These are phyloP conservation scores for Petunia secreta DNA, from an alignment of 257 asterid species.

Conservation along the genomic window DNA sequence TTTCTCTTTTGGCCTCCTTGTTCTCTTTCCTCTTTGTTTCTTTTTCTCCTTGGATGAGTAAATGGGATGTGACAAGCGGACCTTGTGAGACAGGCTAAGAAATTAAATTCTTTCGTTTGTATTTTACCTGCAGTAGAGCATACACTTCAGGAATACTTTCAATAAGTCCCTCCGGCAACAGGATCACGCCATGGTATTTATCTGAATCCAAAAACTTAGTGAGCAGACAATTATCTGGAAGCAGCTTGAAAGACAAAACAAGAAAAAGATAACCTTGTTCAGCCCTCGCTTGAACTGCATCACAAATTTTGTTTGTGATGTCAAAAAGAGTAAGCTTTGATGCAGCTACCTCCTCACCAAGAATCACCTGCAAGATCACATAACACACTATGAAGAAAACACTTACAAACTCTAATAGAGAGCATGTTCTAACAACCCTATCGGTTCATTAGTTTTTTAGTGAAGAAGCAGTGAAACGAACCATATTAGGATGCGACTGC, in stretches of 20 bases:
- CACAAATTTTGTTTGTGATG: conserved; percentile 89
- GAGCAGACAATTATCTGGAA: conserved; percentile 27
- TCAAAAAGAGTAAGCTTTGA: conserved; percentile 96
- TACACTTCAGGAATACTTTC: conserved; percentile 96
- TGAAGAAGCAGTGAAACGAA: conserved; percentile 33
- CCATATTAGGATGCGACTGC: conserved; percentile 98
- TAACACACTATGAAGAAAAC: not conserved
- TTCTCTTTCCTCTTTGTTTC: conserved; percentile 8
- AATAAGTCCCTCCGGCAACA: conserved; percentile 95
- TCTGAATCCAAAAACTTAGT: conserved; percentile 51
- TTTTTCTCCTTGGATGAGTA: not conserved
- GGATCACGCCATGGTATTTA: conserved; percentile 91
- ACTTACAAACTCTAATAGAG: not conserved
- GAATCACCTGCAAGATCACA: conserved; percentile 66
- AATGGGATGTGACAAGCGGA: not conserved
- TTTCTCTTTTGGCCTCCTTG: not conserved
- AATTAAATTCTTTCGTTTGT: not conserved
- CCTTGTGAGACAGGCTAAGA: not conserved
- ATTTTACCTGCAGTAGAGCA: conserved; percentile 83
- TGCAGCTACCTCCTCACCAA: conserved; percentile 97
- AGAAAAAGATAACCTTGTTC: conserved; percentile 62
- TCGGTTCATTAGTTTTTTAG: not conserved
- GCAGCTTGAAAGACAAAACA: conserved; percentile 22
- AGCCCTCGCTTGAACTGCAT: conserved; percentile 95
- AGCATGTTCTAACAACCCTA: not conserved